phyloP scores from a whole-genome alignment of 306 rosid genomes.

The Psophocarpus tetragonolobus region DNA sequence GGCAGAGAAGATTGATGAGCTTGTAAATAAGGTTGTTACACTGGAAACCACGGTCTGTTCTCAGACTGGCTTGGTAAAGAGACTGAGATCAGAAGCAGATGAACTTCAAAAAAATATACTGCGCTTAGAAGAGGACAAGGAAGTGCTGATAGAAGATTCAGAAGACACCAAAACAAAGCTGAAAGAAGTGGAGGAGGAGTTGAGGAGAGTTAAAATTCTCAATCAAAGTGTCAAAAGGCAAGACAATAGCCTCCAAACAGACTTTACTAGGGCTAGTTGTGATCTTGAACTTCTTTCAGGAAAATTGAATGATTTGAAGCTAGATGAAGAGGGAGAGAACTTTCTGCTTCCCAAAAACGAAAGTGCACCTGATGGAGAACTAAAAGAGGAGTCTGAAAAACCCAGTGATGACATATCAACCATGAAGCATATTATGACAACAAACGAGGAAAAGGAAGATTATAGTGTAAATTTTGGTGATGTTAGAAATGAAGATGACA shows the following conservation, averaged over 20 bases:
- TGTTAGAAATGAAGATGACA: conserved; percentile 35
- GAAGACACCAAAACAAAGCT: conserved; percentile 50
- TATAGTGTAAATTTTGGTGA: conserved; percentile 7
- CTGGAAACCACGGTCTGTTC: conserved; percentile 68
- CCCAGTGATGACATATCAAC: conserved; percentile 14
- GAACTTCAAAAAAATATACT: conserved; percentile 53
- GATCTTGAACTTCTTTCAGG: conserved; percentile 63
- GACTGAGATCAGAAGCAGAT: conserved; percentile 66
- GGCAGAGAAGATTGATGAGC: conserved; percentile 77
- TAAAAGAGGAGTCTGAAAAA: conserved; percentile 28
- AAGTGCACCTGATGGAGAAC: conserved; percentile 37
- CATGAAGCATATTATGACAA: conserved; percentile 27
- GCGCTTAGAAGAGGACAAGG: conserved; percentile 74
- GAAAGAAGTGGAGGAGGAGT: conserved; percentile 67
- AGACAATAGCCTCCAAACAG: conserved; percentile 46
- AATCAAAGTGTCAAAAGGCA: conserved; percentile 43
- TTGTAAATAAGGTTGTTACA: conserved; percentile 64
- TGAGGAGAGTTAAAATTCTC: conserved; percentile 48
- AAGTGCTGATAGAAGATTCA: conserved; percentile 55
- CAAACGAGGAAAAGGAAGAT: conserved; percentile 44
- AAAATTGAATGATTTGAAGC: conserved; percentile 49
- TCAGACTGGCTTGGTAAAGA: conserved; percentile 61
- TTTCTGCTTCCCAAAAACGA: conserved; percentile 6
- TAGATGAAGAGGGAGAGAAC: conserved; percentile 50
- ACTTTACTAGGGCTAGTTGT: conserved; percentile 56